phyloP scores from a whole-genome alignment of 768 basidiomycete species.

The Rhizopogon salebrosus region DNA sequence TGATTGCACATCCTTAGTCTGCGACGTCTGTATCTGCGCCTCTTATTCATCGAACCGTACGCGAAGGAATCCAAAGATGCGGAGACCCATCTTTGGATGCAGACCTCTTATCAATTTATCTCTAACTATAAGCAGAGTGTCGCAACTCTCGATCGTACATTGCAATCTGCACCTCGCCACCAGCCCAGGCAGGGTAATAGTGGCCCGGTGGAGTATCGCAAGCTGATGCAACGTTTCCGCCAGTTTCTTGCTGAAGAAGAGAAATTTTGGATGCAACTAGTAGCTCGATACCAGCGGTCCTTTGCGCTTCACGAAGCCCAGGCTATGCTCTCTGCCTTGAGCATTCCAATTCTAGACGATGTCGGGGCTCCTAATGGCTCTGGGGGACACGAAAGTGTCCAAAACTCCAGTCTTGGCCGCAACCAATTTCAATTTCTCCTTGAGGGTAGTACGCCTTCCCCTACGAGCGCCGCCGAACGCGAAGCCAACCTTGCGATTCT shows the following conservation, averaged over 20 bases:
- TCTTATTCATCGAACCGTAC: conserved; percentile 65
- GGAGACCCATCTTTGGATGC: conserved; percentile 87
- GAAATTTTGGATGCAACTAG: conserved; percentile 82
- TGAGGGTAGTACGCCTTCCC: conserved; percentile 37
- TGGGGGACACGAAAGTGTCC: conserved; percentile 12
- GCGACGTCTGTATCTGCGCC: conserved; percentile 61
- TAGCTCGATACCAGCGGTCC: conserved; percentile 67
- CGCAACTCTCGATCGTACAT: conserved; percentile 54
- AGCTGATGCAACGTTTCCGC: conserved; percentile 81
- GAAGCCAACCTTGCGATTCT: conserved; percentile 67
- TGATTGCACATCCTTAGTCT: conserved; percentile 38
- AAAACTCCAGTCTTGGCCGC: conserved; percentile 34
- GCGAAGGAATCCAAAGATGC: conserved; percentile 73
- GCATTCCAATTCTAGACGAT: conserved; percentile 42
- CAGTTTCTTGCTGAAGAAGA: conserved; percentile 89
- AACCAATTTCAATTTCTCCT: conserved; percentile 63
- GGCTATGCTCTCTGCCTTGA: conserved; percentile 51
- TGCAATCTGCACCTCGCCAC: conserved; percentile 37
- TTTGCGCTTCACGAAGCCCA: conserved; percentile 67
- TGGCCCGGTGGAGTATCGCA: conserved; percentile 78
- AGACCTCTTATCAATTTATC: conserved; percentile 85
- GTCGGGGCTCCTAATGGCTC: conserved; percentile 17
- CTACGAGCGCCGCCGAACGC: conserved; percentile 45
- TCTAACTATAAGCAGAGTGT: conserved; percentile 76
- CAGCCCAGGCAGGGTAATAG: conserved; percentile 36